Conservation (phyloP, 257 asterid genomes). For the Forsythia suspensa region DNA sequence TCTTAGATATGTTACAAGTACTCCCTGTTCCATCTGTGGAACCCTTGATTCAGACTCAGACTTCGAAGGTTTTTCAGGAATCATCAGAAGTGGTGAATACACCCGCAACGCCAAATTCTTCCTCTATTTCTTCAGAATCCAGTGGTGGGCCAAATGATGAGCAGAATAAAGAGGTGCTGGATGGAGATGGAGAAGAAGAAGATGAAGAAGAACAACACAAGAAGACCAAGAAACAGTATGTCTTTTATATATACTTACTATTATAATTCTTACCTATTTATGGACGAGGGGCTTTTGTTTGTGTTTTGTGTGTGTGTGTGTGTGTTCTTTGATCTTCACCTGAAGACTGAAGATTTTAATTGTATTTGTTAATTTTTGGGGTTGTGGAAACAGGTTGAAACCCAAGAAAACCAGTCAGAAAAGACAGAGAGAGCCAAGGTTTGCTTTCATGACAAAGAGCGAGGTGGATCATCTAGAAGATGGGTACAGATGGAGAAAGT, state of each 20-base stretch:
- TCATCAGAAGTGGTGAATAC: conserved; percentile 35
- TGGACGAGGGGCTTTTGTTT: neutral
- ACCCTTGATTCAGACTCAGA: neutral
- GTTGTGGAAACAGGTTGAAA: conserved; percentile 45
- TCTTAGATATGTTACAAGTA: conserved; percentile 25
- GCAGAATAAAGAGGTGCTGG: conserved; percentile 10
- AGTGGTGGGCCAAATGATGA: conserved; percentile 36
- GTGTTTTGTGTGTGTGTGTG: neutral
- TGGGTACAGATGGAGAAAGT: conserved; percentile 88
- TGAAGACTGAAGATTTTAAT: neutral
- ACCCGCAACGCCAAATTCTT: conserved; percentile 62
- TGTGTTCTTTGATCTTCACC: neutral
- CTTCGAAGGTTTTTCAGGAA: neutral
- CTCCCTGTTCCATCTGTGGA: neutral
- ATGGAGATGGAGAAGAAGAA: conserved; percentile 19
- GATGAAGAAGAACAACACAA: conserved; percentile 25
- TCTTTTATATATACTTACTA: neutral
- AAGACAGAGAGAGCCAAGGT: conserved; percentile 59
- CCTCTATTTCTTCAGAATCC: conserved; percentile 68
- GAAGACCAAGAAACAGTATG: conserved; percentile 48
- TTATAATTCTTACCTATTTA: neutral
- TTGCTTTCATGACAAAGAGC: conserved; percentile 90
- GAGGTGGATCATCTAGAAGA: conserved; percentile 81
- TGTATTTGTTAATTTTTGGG: neutral
- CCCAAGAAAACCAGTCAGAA: conserved; percentile 50